Conservation (phyloP, 2,329 filamentous ascomycete species). For the Cladosporium sp. region DNA sequence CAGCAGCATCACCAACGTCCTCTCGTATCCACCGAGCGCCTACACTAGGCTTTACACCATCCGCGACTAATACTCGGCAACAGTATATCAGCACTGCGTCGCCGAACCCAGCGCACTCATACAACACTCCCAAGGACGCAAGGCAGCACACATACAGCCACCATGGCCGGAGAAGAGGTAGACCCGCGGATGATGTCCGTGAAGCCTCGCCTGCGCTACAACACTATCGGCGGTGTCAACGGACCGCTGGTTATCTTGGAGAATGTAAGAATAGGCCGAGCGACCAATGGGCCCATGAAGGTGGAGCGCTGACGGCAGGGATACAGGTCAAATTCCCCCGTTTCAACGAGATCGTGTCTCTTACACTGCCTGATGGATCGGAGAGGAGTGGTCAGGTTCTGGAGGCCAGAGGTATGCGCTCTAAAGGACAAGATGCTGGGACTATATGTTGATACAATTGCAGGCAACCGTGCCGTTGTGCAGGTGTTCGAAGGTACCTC, state of each 20-base stretch:
- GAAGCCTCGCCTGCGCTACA: constrained; percentile 80
- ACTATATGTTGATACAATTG: constrained; percentile 13
- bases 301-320: constrained; percentile 13
- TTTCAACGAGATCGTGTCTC: constrained; percentile 95
- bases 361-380: constrained; percentile 93
- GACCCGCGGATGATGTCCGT: constrained; percentile 53
- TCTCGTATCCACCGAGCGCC: constrained; percentile 7
- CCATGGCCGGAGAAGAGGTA: constrained; percentile 32
- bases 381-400: constrained; percentile 92
- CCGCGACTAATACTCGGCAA: not conserved
- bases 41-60: not conserved
- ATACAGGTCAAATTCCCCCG: constrained; percentile 88
- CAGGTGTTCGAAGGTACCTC: constrained; percentile 98
- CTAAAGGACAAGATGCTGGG: not conserved
- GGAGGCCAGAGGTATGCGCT: constrained; percentile 79
- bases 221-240: constrained; percentile 97
- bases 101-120: not conserved
- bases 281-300: not conserved
- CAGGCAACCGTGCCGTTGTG: constrained; percentile 89
- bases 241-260: constrained; percentile 96
- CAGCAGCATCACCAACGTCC: constrained; percentile 2
- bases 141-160: constrained; percentile 10
- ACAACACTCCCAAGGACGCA: not conserved
- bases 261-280: constrained; percentile 61
- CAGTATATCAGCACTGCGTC: constrained; percentile 13